Conservation (phyloP, 352 stramenopile genomes). For the Phytophthora pistaciae region DNA sequence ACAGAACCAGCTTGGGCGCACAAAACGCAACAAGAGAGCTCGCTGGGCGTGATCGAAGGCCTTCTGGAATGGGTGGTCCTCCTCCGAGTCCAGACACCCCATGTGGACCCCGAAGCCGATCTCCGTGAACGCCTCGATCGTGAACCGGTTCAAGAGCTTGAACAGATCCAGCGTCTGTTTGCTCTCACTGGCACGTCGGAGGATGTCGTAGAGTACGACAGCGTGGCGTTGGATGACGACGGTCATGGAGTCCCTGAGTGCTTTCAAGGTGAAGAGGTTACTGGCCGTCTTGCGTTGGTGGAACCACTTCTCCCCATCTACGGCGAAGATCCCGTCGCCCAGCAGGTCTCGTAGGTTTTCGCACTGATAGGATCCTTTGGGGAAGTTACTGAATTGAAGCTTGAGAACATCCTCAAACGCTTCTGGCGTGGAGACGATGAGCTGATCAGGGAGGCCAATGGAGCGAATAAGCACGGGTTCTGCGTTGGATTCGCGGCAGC, state of each 20-base stretch:
- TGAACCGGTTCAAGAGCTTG: conserved; percentile 57
- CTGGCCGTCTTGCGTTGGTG: conserved; percentile 83
- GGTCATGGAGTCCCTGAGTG: conserved; percentile 51
- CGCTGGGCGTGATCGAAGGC: conserved; percentile 58
- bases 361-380: conserved; percentile 54
- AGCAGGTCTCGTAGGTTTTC: conserved; percentile 53
- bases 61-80: conserved; percentile 53
- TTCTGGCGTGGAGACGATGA: conserved; percentile 37
- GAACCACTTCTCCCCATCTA: conserved; percentile 62
- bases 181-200: conserved; percentile 10
- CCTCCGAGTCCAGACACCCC: conserved; percentile 33
- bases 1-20: conserved; percentile 46
- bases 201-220: conserved; percentile 22
- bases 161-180: conserved; percentile 43
- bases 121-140: conserved; percentile 69
- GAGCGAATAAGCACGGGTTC: conserved; percentile 32
- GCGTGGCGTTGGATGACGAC: conserved; percentile 35
- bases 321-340: conserved; percentile 70
- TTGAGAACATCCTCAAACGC: conserved; percentile 55
- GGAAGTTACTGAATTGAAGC: conserved; percentile 70
- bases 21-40: conserved; percentile 43
- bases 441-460: conserved; percentile 33
- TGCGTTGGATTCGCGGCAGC: conserved; percentile 26
- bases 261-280: conserved; percentile 79
- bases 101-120: conserved; percentile 74